Conservation (phyloP, 176 grass and related monocot genomes). For the Lolium rigidum region DNA sequence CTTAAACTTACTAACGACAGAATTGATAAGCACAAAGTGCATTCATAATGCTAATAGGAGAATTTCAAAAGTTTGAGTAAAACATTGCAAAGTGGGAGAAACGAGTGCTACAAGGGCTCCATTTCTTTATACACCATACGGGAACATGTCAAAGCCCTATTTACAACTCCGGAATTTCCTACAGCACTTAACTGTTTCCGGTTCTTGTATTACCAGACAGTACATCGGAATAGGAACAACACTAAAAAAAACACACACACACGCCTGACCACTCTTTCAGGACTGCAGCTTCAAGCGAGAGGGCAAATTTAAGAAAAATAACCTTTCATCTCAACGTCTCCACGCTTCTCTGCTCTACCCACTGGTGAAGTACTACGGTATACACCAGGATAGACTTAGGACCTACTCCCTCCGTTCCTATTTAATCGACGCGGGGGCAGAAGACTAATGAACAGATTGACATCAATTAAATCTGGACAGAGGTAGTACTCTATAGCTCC, state of each 20-base stretch:
- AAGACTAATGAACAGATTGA: no score
- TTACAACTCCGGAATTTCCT: no score
- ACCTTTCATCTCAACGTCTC: not conserved
- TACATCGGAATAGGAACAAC: not conserved
- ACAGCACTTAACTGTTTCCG: not conserved
- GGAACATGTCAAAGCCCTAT: not conserved
- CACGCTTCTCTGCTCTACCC: not conserved
- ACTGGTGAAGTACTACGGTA: not conserved
- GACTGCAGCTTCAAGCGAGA: no score
- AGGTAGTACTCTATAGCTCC: not conserved
- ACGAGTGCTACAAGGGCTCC: not conserved
- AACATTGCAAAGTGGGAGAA: not conserved
- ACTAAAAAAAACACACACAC: not conserved
- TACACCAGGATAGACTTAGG: not conserved
- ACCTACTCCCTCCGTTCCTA: no score
- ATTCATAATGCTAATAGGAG: not conserved
- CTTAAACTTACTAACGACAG: not conserved
- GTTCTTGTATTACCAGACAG: constrained; percentile 1
- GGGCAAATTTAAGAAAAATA: not conserved
- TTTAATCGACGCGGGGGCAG: no score
- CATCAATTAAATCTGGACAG: no score
- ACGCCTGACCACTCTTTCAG: not conserved
- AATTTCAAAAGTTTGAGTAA: not conserved
- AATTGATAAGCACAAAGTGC: not conserved
- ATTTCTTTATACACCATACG: not conserved